phyloP scores from a whole-genome alignment of 306 rosid genomes.

The Trifolium fragiferum region DNA sequence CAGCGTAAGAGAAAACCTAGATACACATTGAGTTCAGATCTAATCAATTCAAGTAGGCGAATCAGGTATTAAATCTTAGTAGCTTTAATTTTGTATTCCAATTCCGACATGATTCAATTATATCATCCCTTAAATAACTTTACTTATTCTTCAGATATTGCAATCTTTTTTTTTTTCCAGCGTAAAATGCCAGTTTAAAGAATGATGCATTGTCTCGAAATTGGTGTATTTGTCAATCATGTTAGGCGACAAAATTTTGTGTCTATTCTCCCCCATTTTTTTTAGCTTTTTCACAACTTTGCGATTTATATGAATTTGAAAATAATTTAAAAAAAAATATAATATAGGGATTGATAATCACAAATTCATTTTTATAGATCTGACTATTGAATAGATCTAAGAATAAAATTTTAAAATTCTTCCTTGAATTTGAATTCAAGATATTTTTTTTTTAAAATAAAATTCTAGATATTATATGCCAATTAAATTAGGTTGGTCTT shows the following conservation, averaged over 20 bases:
- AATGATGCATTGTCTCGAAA: not conserved
- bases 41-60: not conserved
- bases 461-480: too few species aligned
- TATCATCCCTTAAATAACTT: not conserved
- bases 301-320: not conserved
- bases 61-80: not conserved
- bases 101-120: not conserved
- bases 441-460: too few species aligned
- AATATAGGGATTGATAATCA: not conserved
- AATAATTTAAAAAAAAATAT: not conserved
- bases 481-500: too few species aligned
- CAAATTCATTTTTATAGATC: not conserved
- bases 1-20: not conserved
- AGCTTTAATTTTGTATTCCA: not conserved
- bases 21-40: not conserved
- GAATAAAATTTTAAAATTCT: not conserved
- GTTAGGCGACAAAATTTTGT: not conserved
- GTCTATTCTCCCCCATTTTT: not conserved
- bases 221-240: not conserved
- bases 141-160: not conserved
- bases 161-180: not conserved
- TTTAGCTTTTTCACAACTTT: not conserved
- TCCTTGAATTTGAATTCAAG: not conserved
- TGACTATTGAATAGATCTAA: not conserved
- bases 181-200: not conserved